A percentile compares a stretch with the other conserved stretches of the same genome.
Evolutionary conservation across 805 yeast genomes (phyloP).

Genomic region (Ogataea thermomethanolica): DNA sequence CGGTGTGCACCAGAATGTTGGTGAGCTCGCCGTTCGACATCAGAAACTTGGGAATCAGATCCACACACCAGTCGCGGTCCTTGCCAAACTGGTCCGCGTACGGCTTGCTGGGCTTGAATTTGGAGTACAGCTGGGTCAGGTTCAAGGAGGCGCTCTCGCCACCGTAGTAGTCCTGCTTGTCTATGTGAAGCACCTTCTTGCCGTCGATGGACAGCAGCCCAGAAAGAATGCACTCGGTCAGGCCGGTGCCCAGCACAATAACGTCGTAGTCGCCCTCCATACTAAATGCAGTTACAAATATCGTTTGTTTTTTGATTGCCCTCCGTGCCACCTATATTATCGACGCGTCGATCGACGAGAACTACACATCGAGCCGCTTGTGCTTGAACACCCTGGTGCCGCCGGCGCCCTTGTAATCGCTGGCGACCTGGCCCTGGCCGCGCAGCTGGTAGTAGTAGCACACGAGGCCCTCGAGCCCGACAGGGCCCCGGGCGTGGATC

Average conservation of each 20-base stretch:
- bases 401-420: slow-evolving; percentile 91
- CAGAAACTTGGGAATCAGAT: slow-evolving; percentile 90
- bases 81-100: slow-evolving; percentile 75
- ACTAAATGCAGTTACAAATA: slow-evolving; percentile 2
- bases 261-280: slow-evolving; percentile 98
- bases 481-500: slow-evolving; percentile 98
- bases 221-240: slow-evolving; percentile 92
- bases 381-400: slow-evolving; percentile 79
- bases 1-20: slow-evolving; percentile 90
- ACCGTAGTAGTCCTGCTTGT: slow-evolving; percentile 94
- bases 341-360: background rate
- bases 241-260: slow-evolving; percentile 90
- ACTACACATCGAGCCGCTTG: slow-evolving; percentile 46
- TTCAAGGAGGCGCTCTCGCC: slow-evolving; percentile 87
- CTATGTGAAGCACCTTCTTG: slow-evolving; percentile 94
- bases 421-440: slow-evolving; percentile 91
- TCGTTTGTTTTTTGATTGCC: slow-evolving; percentile 5
- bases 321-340: background rate
- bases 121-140: slow-evolving; percentile 66
- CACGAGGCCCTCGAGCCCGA: slow-evolving; percentile 94
- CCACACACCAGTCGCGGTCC: slow-evolving; percentile 97
- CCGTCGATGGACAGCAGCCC: slow-evolving; percentile 97
- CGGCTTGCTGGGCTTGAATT: slow-evolving; percentile 79
- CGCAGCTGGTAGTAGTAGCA: slow-evolving; percentile 90
- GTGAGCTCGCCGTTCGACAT: slow-evolving; percentile 98